Base-by-base conservation (phyloP, 148 eudicot genomes). In the Selenicereus undatus region DNA sequence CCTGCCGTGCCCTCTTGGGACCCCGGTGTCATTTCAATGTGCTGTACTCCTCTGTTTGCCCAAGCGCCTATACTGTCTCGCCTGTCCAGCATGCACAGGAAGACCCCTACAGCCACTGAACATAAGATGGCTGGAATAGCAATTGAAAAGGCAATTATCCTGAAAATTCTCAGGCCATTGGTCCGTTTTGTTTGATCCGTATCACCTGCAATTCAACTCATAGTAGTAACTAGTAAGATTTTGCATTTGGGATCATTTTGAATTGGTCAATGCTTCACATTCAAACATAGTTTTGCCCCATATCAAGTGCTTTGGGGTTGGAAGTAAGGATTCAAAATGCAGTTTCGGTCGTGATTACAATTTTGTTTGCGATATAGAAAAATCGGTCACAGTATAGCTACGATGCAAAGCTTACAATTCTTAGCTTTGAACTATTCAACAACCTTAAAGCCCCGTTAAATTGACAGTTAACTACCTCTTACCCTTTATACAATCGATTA, bases 71-170 rank as follows among this genome's bases (percentile, higher is more conserved):
- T 72, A 42, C 45, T 52, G 13, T 69, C 79, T 76, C 88, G 76
- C 48, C 84, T 76, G 75, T 84, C 85, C 54, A 75, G 56, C 8
- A 86, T 56, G 78, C 88, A 89, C 66, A 86, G 29, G 77, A 84
- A 83, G 14, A 83, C n/a, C 56, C 90, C 87, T 2, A 89, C 83
- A 5, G 69, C 75, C n/a, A 87, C 1, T 32, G 84, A 85, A 71
- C 89, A 88, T 32, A 79, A 39, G 21, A 91, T 79, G 43, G 87
- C 89, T 78, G 94, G 97, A n/a, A 89, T 10, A 12, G 84, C 92
- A 0, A 92, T 77, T 45, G 92, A 71, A 60, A 92, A 68, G 70
- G 91, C 88, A 10, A 93, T 86, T 62, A 92, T 88, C 75, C 80
- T 84, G 88, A 93, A 77, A 2, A 88, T 62, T 76, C 65, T 80